Base-by-base conservation (phyloP, 169 alveolate genomes). In the Babesia sp. region DNA sequence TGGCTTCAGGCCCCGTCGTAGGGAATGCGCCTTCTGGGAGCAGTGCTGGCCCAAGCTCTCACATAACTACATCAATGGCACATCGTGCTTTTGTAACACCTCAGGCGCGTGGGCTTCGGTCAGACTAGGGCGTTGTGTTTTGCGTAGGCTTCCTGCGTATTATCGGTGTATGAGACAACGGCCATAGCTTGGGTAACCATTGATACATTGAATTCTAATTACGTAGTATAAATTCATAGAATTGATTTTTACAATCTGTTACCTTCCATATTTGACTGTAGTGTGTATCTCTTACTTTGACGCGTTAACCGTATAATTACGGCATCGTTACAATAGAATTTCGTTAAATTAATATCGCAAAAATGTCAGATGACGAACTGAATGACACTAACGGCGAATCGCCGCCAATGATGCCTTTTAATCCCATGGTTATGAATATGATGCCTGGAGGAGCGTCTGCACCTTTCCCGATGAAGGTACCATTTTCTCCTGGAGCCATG, bases 341-440 rank as follows among this genome's bases (percentile, higher is more conserved):
- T n/a, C n/a, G n/a, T n/a, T n/a, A n/a, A n/a, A n/a, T 11, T 26
- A 6, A 39, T 36, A 39, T 20, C 69, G 69, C 39, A 36, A 46
- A 1, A 46, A 64, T 64, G 74, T 28, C 11, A 20, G 74, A 48
- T 8, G 28, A 29, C 8, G 61, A 50, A n/a, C 44, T 12, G 26
- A 64, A 64, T 22, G 74, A 64, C 26, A 39, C n/a, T 3, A 9
- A 12, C 26, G 61, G 63, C 63, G 61, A 36, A 14, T 9, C 41
- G 39, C 59, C 59, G 29, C 63, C 59, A 45, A 20, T 36, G 61
- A 4, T 64, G 74, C 50, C 74, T 12, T 50, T 48, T 42, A 42
- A 22, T 26, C 74, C 74, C 28, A 16, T 64, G 42, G 54, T 64
- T 55, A 64, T 64, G 74, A 64, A 64, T 48, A 64, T 64, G 74